Evolutionary conservation across 768 basidiomycete genomes (phyloP).

Genomic region (Hypholoma fasciculare): DNA sequence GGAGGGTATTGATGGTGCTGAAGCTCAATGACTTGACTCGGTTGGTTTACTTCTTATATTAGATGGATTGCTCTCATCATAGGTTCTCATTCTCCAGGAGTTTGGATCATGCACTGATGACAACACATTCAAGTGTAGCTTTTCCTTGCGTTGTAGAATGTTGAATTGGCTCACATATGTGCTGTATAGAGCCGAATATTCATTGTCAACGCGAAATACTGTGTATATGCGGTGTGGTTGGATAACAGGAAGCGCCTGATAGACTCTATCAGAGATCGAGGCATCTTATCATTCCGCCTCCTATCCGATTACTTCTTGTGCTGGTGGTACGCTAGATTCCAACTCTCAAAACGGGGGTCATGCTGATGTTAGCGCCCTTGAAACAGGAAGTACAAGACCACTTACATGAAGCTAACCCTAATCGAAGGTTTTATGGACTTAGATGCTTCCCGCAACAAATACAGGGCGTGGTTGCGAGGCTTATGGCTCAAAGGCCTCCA

Average conservation of each 20-base stretch:
- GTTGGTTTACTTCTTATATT: slow-evolving; percentile 32
- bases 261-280: slow-evolving; percentile 46
- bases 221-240: slow-evolving; percentile 75
- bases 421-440: slow-evolving; percentile 66
- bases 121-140: slow-evolving; percentile 78
- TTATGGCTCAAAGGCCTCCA: slow-evolving; percentile 56
- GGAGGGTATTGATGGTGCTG: slow-evolving; percentile 80
- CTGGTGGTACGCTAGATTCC: slow-evolving; percentile 63
- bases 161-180: neutral
- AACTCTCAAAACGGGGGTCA: too few species aligned
- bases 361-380: neutral
- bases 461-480: slow-evolving; percentile 65
- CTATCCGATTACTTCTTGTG: slow-evolving; percentile 50
- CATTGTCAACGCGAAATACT: slow-evolving; percentile 88
- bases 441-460: slow-evolving; percentile 54
- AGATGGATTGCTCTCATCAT: neutral
- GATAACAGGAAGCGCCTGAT: slow-evolving; percentile 56
- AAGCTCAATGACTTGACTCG: slow-evolving; percentile 86
- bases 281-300: slow-evolving; percentile 49
- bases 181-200: slow-evolving; percentile 76
- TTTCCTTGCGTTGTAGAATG: neutral
- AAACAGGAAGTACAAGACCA: slow-evolving; percentile 58
- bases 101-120: slow-evolving; percentile 82
- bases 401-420: slow-evolving; percentile 48
- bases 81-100: slow-evolving; percentile 43